Percentiles rank a stretch among this genome's conserved stretches.
Evolutionary conservation across 495 filamentous ascomycete species (phyloP).

Genomic region (Annulohypoxylon bovei): DNA sequence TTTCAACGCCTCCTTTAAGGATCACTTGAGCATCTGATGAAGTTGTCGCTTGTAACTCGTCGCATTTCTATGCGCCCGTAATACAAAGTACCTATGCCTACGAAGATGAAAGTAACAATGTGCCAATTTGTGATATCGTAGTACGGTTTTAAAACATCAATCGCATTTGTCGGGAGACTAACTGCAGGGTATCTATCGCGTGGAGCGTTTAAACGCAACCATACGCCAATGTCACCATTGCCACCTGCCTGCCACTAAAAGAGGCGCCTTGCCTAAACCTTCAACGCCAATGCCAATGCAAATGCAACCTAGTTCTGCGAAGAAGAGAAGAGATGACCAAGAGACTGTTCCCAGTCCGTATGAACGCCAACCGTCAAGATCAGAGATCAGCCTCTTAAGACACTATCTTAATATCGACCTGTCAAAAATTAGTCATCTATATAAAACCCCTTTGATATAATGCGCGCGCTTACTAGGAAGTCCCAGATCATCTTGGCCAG

Average conservation of each 20-base stretch:
- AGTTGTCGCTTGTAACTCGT: not conserved
- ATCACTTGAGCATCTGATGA: not conserved
- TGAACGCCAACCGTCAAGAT: constrained; percentile 6
- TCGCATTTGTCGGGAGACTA: constrained; percentile 37
- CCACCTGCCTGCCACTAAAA: constrained; percentile 34
- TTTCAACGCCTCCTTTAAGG: not conserved
- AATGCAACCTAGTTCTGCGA: constrained; percentile 26
- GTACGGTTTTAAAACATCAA: not conserved
- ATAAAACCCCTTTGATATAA: not conserved
- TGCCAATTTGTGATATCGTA: not conserved
- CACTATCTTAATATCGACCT: constrained; percentile 44
- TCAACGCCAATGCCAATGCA: constrained; percentile 48
- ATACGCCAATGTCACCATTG: constrained; percentile 46
- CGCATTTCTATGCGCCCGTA: not conserved
- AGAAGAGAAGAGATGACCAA: constrained; percentile 8
- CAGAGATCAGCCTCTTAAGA: constrained; percentile 14
- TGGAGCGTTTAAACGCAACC: constrained; percentile 44
- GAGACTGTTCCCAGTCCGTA: constrained; percentile 1
- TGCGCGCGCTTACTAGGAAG: constrained; percentile 60
- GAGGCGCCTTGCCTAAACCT: constrained; percentile 15
- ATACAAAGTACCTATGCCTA: too few species aligned
- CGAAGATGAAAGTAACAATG: not conserved
- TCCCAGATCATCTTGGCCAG: constrained; percentile 94
- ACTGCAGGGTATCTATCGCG: constrained; percentile 45
- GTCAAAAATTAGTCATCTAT: constrained; percentile 9